Evolutionary conservation across 2,329 filamentous ascomycete genomes (phyloP).

Genomic region (Botryosphaeria dothidea): DNA sequence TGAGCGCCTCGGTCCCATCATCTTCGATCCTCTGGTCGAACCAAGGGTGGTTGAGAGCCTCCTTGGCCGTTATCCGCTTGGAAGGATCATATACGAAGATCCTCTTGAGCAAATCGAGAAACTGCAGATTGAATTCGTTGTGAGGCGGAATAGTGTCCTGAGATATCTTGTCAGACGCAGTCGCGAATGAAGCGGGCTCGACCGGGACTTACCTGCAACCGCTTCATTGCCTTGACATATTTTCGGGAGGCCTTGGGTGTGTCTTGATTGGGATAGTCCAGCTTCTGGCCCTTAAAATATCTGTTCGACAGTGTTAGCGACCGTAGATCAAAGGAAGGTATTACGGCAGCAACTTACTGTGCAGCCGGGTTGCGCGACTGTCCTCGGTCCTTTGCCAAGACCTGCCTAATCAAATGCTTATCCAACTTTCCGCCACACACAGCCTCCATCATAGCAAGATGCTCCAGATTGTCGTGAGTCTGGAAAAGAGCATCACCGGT

Average conservation of each 20-base stretch:
- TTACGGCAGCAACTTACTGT: constrained; percentile 48
- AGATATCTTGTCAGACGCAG: constrained; percentile 24
- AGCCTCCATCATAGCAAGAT: constrained; percentile 69
- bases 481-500: constrained; percentile 69
- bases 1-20: constrained; percentile 65
- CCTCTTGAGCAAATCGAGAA: constrained; percentile 62
- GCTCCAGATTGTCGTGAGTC: constrained; percentile 68
- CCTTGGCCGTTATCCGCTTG: constrained; percentile 63
- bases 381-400: constrained; percentile 50
- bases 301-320: constrained; percentile 42
- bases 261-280: constrained; percentile 65
- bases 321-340: constrained; percentile 54
- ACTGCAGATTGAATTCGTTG: constrained; percentile 61
- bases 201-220: constrained; percentile 51
- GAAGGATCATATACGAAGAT: constrained; percentile 70
- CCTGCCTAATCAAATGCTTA: constrained; percentile 54
- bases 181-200: not conserved
- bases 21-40: constrained; percentile 65
- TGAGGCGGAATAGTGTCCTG: constrained; percentile 65
- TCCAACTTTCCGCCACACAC: constrained; percentile 61
- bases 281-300: constrained; percentile 58
- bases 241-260: constrained; percentile 65
- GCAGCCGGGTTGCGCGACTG: constrained; percentile 55
- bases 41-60: constrained; percentile 67
- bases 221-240: constrained; percentile 70